Evolutionary conservation across 352 stramenopile genomes (phyloP), one percentile per base, ranked within the genome.

Genomic region (Pythium chondricola): DNA sequence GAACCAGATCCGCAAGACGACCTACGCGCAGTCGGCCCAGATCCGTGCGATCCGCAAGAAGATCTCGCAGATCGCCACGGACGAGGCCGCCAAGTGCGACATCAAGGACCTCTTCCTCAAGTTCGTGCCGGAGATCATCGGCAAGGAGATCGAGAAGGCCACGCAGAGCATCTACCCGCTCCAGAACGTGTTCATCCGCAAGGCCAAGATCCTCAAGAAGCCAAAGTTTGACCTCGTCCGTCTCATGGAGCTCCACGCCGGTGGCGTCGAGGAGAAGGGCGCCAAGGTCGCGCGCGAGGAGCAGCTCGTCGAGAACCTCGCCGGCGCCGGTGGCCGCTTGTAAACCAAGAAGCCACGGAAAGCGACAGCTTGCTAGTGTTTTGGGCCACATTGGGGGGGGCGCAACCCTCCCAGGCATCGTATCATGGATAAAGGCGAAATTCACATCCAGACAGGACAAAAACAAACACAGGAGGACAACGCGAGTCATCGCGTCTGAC

Each of bases 201-300:
- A 99, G 93, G 97, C 98, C 56, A 99, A 99, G 94, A 96, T 99
- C 43, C 85, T 99, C 31, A 99, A 99, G 92, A 99, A 99, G 87
- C 97, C 97, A 45, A 99, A 99, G 87, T 99, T 99, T 69, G 97
- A 99, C 87, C 72, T 99, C 33, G 95, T 95, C 48, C 97, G 97
- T 69, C 81, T 99, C 41, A 99, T 99, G 97, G 97, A 99, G 71
- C 96, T 98, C 69, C 97, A 99, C 83, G 96, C 98, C 42, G 92
- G 96, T 36, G 84, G 83, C 49, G 82, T 76, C 51, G 89, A 97
- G 53, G 91, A 97, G 64, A 94, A 93, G 72, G 91, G 91, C 44
- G 84, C 85, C 55, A 93, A 93, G 68, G 77, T 97, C 25, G 81
- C 85, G 50, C 83, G 85, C 46, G 79, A 94, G 60, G 78, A 93